Percentiles rank a stretch among this genome's conserved stretches.
These are phyloP conservation scores for Anastatica hierochuntica DNA, from an alignment of 345 rosid genomes.

Conservation along the genomic window DNA sequence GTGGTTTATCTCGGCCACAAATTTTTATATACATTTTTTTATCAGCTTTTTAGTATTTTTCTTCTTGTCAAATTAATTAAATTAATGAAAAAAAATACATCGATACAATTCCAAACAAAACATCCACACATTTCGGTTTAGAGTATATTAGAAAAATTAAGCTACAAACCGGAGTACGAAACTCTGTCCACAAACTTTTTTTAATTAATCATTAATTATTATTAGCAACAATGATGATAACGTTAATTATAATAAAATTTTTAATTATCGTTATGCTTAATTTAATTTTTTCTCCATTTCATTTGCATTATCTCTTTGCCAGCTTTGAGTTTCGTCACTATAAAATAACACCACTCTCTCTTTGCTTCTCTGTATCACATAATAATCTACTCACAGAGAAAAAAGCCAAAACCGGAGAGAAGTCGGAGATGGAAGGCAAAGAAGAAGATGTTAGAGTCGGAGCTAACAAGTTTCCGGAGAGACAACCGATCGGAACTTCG, in stretches of 20 bases:
- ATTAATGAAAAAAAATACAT: background rate
- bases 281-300: background rate
- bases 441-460: conserved; percentile 42
- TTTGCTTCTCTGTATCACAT: conserved; percentile 14
- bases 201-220: conserved; percentile 10
- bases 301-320: conserved; percentile 15
- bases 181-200: conserved; percentile 23
- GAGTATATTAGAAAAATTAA: background rate
- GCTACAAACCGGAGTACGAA: conserved; percentile 8
- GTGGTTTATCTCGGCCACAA: conserved; percentile 24
- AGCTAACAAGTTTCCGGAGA: conserved; percentile 40
- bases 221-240: conserved; percentile 21
- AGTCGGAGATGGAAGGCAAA: conserved; percentile 32
- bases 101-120: background rate
- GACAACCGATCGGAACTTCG: conserved; percentile 38
- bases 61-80: background rate
- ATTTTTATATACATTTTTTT: background rate
- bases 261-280: background rate
- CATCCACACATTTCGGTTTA: background rate
- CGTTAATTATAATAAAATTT: conserved; percentile 5
- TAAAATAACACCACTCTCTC: conserved; percentile 19
- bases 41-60: background rate
- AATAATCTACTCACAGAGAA: conserved; percentile 15
- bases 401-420: conserved; percentile 6
- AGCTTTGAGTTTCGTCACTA: conserved; percentile 1